phyloP scores from a whole-genome alignment of 2,329 filamentous ascomycete genomes.

The Apiospora hydei region DNA sequence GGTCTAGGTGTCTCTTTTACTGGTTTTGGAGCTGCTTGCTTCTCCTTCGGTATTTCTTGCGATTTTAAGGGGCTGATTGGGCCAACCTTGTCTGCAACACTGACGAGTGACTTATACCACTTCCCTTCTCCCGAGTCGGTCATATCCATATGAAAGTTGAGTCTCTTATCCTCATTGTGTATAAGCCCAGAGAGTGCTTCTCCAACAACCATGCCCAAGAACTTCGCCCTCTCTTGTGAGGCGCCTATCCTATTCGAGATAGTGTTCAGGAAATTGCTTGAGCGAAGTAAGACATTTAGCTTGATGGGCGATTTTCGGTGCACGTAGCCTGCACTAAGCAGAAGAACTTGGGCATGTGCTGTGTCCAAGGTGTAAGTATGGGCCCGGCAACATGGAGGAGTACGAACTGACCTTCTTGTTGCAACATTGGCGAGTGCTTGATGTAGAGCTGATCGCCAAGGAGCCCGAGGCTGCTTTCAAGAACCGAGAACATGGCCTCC shows the following conservation, averaged over 20 bases:
- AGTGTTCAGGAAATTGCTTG: constrained; percentile 74
- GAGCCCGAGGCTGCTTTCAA: constrained; percentile 73
- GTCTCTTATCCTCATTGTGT: constrained; percentile 72
- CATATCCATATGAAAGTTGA: constrained; percentile 87
- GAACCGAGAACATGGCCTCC: constrained; percentile 58
- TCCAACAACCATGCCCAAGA: constrained; percentile 88
- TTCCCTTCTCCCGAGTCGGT: constrained; percentile 74
- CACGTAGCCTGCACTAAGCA: constrained; percentile 80
- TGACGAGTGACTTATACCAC: constrained; percentile 75
- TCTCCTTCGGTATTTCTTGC: constrained; percentile 35
- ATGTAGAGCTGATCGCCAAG: constrained; percentile 91
- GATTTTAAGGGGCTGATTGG: constrained; percentile 56
- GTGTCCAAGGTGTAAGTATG: background rate
- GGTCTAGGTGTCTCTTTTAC: constrained; percentile 30
- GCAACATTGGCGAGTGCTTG: constrained; percentile 80
- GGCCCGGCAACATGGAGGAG: no score
- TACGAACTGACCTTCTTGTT: constrained; percentile 79
- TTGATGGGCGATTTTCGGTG: constrained; percentile 70
- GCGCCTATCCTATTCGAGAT: constrained; percentile 87
- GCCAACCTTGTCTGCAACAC: constrained; percentile 69
- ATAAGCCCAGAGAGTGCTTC: constrained; percentile 71
- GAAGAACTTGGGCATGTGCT: constrained; percentile 82
- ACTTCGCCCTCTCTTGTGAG: constrained; percentile 76
- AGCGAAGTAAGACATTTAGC: constrained; percentile 73
- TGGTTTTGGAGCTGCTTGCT: constrained; percentile 38